Conservation (phyloP, 1,284 basidiomycete genomes). For the Sporisorium exsertum region DNA sequence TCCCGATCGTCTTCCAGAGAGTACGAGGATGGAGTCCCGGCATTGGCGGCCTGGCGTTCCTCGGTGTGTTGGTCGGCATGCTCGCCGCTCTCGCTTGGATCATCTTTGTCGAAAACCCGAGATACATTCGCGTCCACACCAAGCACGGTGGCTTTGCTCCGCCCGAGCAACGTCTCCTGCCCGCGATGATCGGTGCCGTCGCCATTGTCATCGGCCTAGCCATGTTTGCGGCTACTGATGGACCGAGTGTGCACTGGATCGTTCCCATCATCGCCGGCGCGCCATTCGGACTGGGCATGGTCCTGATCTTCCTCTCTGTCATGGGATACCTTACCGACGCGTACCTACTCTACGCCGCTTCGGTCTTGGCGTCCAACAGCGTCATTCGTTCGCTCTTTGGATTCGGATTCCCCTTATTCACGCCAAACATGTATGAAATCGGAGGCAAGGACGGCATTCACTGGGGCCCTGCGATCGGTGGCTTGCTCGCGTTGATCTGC, state of each 20-base stretch:
- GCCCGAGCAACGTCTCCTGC: slow-evolving; percentile 57
- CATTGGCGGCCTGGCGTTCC: slow-evolving; percentile 66
- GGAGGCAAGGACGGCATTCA: slow-evolving; percentile 75
- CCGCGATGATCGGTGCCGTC: slow-evolving; percentile 66
- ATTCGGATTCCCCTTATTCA: slow-evolving; percentile 73
- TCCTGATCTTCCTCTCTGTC: slow-evolving; percentile 74
- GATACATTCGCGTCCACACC: slow-evolving; percentile 49
- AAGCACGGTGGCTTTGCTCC: slow-evolving; percentile 60
- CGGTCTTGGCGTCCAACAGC: slow-evolving; percentile 76
- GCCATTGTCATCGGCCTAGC: slow-evolving; percentile 70
- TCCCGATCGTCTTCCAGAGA: slow-evolving; percentile 67
- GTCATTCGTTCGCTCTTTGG: slow-evolving; percentile 78
- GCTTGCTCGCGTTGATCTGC: slow-evolving; percentile 77
- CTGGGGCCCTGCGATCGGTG: slow-evolving; percentile 80
- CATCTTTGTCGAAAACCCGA: slow-evolving; percentile 59
- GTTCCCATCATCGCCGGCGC: slow-evolving; percentile 52
- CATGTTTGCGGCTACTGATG: slow-evolving; percentile 63
- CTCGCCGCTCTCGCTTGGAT: slow-evolving; percentile 55
- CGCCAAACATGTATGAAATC: slow-evolving; percentile 72
- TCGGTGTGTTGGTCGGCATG: slow-evolving; percentile 68
- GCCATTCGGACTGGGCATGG: slow-evolving; percentile 60
- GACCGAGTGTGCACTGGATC: slow-evolving; percentile 68
- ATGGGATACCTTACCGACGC: slow-evolving; percentile 73
- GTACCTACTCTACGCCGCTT: slow-evolving; percentile 73
- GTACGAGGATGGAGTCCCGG: slow-evolving; percentile 61